Base-by-base conservation (phyloP, 306 rosid genomes). In the Prunus salicina region DNA sequence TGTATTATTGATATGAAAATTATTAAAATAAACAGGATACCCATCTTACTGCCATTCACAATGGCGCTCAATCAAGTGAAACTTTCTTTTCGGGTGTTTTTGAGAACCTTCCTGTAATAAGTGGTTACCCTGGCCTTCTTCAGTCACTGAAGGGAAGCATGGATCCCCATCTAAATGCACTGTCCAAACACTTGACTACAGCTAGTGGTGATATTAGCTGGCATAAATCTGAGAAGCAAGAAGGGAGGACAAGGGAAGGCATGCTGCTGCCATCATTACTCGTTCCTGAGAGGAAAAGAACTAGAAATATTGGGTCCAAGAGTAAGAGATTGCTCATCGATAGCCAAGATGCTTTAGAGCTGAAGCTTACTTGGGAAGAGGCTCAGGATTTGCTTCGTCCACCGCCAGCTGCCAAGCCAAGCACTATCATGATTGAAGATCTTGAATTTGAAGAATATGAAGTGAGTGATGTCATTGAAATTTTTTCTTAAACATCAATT, bases 371-470 rank as follows among this genome's bases (percentile, higher is more conserved):
- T 3, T 95, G 99, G 99, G 97, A 92, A 76, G 97, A 95, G 84
- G 96, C 96, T 64, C 99, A 95, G 80, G 99, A 95, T 87, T 78
- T 95, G 88, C 97, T 95, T 46, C 87, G 93, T 81, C 97, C 99
- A 55, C 97, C 98, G 46, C 97, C 96, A 41, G 71, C 93, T 78
- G 87, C 83, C 84, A 87, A 88, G 82, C 99, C 99, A 63, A 95
- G 93, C 89, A 87, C 89, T 63, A 90, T 92, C 63, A 81, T 88
- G 78, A 85, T 95, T 67, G 99, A 95, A 87, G 97, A 95, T 85
- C 96, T 90, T 58, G 88, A 82, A 83, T 86, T 95, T 81, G 99
- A 95, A 87, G 99, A 95, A 76, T 95, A 95, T 79, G 99, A 92
- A 75, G 99, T 92, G 82, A 79, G 99, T 84, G 50, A 74, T 32